A percentile compares a stretch with the other conserved stretches of the same genome.
phyloP scores from a whole-genome alignment of 2,329 filamentous ascomycete genomes.

The Parasarocladium wereldwijsianum region DNA sequence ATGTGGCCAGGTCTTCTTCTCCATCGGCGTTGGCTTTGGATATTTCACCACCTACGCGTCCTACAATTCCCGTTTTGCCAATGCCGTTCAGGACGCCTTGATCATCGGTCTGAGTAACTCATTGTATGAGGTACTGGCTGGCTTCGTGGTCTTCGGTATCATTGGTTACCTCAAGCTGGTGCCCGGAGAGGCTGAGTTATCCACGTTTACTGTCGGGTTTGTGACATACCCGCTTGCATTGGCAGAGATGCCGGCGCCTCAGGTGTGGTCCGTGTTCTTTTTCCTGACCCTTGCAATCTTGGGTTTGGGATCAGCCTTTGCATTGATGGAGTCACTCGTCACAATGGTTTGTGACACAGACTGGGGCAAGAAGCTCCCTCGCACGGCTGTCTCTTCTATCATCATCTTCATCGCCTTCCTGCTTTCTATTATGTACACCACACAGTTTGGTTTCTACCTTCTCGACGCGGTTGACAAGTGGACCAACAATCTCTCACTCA shows the following conservation, averaged over 20 bases:
- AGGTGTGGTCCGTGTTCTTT: conserved; percentile 41
- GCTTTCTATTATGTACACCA: conserved; percentile 38
- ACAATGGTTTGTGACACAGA: conserved; percentile 35
- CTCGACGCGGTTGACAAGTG: conserved; percentile 38
- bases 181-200: conserved; percentile 21
- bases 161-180: conserved; percentile 27
- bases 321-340: conserved; percentile 40
- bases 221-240: conserved; percentile 41
- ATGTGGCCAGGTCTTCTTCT: conserved; percentile 27
- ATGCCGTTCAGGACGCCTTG: conserved; percentile 42
- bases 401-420: conserved; percentile 35
- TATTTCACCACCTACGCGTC: conserved; percentile 44
- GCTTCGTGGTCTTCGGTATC: conserved; percentile 34
- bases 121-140: conserved; percentile 37
- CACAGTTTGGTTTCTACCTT: conserved; percentile 37
- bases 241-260: conserved; percentile 38
- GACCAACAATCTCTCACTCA: conserved; percentile 37
- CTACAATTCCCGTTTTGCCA: conserved; percentile 40
- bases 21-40: conserved; percentile 39
- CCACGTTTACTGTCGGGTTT: conserved; percentile 41
- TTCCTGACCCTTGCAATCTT: conserved; percentile 44
- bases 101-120: conserved; percentile 39
- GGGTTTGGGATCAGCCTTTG: conserved; percentile 41
- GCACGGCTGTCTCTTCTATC: conserved; percentile 30
- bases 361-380: conserved; percentile 23